Evolutionary conservation across 2,329 filamentous ascomycete genomes (phyloP).

Genomic region (Talaromyces albobiverticillius): DNA sequence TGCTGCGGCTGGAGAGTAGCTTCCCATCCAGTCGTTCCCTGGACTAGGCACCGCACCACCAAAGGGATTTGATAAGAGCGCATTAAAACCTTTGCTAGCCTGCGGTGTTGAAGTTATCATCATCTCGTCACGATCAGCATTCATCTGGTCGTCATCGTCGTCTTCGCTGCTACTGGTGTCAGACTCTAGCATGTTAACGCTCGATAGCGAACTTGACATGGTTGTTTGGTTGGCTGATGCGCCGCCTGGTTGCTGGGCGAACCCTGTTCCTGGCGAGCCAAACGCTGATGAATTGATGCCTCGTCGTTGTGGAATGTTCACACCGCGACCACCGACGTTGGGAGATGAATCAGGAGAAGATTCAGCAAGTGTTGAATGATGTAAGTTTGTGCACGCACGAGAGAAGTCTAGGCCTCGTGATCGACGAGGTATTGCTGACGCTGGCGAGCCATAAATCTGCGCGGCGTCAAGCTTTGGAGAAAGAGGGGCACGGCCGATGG

Average conservation of each 20-base stretch:
- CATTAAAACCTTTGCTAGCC: constrained; percentile 56
- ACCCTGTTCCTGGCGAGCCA: constrained; percentile 63
- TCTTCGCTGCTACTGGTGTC: constrained; percentile 74
- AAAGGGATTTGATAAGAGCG: constrained; percentile 38
- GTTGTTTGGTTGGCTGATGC: constrained; percentile 66
- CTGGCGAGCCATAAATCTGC: constrained; percentile 81
- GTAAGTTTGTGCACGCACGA: constrained; percentile 85
- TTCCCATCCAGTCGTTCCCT: constrained; percentile 61
- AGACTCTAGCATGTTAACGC: constrained; percentile 73
- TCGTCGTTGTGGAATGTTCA: constrained; percentile 58
- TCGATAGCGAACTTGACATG: constrained; percentile 78
- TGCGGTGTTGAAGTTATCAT: constrained; percentile 81
- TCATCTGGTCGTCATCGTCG: constrained; percentile 55
- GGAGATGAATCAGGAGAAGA: constrained; percentile 89
- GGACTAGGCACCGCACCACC: constrained; percentile 51
- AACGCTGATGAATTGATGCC: constrained; percentile 40
- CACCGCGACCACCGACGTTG: constrained; percentile 68
- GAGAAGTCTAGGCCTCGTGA: constrained; percentile 92
- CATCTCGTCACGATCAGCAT: constrained; percentile 70
- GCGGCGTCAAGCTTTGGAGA: constrained; percentile 84
- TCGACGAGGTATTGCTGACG: constrained; percentile 81
- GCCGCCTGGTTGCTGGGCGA: constrained; percentile 64
- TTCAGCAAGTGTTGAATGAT: constrained; percentile 91
- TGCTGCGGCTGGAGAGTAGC: constrained; percentile 65
- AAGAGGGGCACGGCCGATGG: constrained; percentile 63